Conservation (phyloP, 768 basidiomycete species). For the Boletus pseudo-olivaceus region DNA sequence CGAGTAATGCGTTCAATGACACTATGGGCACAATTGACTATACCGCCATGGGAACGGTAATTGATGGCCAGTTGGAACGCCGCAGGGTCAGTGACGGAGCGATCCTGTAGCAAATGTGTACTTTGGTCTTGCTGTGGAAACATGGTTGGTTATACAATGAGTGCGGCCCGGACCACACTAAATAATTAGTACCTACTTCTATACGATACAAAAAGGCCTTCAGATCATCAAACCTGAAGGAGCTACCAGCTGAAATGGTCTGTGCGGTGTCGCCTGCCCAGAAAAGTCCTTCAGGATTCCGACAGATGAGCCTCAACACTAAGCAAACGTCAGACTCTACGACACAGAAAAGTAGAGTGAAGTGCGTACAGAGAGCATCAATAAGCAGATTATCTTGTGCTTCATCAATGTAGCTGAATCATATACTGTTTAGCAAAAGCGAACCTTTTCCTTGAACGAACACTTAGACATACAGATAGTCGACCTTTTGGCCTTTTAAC, state of each 20-base stretch:
- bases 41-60: slow-evolving; percentile 70
- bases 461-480: slow-evolving; percentile 47
- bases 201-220: slow-evolving; percentile 62
- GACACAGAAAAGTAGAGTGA: not conserved
- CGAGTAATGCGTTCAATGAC: slow-evolving; percentile 57
- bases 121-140: slow-evolving; percentile 24
- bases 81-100: slow-evolving; percentile 23
- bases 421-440: not conserved
- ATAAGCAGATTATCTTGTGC: slow-evolving; percentile 70
- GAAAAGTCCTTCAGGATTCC: slow-evolving; percentile 63
- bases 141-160: not conserved
- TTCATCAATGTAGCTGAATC: slow-evolving; percentile 61
- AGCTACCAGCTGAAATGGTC: slow-evolving; percentile 69
- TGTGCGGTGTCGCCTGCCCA: slow-evolving; percentile 84
- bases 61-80: slow-evolving; percentile 61
- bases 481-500: slow-evolving; percentile 42
- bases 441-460: not conserved
- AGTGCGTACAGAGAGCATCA: slow-evolving; percentile 50
- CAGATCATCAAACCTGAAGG: slow-evolving; percentile 68
- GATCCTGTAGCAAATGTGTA: slow-evolving; percentile 6
- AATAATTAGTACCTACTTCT: slow-evolving; percentile 37
- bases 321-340: slow-evolving; percentile 3
- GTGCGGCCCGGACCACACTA: not conserved
- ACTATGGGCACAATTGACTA: slow-evolving; percentile 67
- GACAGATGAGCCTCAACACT: slow-evolving; percentile 65